Evolutionary conservation across 768 basidiomycete genomes (phyloP), one percentile per base, ranked within the genome.

Genomic region (Rhodosporidiobolus odoratus): DNA sequence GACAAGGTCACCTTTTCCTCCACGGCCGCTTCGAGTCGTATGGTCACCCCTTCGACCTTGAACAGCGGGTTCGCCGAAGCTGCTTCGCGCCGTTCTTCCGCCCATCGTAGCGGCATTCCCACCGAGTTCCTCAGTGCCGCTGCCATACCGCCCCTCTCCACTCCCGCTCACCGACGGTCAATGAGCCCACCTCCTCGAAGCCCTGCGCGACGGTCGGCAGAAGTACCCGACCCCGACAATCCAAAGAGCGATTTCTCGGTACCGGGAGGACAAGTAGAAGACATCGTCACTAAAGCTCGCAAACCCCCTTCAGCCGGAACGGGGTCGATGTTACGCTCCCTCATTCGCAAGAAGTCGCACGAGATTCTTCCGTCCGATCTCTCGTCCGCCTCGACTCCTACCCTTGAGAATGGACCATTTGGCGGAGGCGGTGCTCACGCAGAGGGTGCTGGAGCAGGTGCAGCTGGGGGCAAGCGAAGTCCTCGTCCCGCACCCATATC

Each of bases 201-300:
- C n/a, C 9, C 58, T 21, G 6, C 27, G 34, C 15, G 13, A 8
- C 52, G 38, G 32, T 9, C 32, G 9, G 15, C 16, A 23, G 57
- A 58, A 19, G 10, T 13, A 2, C 65, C 56, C 40, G 71, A 72
- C 34, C 59, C 71, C 2, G 71, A 72, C 54, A 59, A 68, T 48
- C 27, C 53, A 2, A 12, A 13, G 1, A 41, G 34, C 34, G 62
- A 65, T 23, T 68, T 65, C 13, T 2, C n/a, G 2, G 0, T 3
- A 13, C n/a, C 38, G 6, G 38, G 32, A 0, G 21, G 21, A 8
- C 9, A 37, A 3, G 40, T 68, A 53, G 63, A 62, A n/a, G 9
- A 45, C 45, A 12, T 52, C 53, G 27, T 62, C 1, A 59, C 57
- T 30, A 72, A 72, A 54, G 16, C 34, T 9, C 65, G 68, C 56